Percentiles rank a stretch among this genome's conserved stretches.
phyloP scores from a whole-genome alignment of 2,329 filamentous ascomycete species.

The Cladophialophora chaetospira region DNA sequence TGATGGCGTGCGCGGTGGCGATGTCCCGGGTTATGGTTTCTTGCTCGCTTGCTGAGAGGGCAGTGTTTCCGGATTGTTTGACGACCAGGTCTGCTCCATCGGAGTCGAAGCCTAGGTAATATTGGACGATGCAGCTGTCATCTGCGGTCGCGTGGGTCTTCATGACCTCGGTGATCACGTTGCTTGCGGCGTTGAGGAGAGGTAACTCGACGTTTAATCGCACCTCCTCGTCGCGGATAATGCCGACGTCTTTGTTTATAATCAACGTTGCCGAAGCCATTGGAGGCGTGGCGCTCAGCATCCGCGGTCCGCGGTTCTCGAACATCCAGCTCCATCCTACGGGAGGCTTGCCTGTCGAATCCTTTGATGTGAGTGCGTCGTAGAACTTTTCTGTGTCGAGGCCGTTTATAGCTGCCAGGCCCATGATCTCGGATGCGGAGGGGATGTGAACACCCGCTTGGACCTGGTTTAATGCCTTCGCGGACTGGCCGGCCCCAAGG shows the following conservation, averaged over 20 bases:
- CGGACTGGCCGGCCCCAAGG: conserved; percentile 61
- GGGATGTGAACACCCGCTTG: conserved; percentile 66
- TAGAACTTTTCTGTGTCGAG: conserved; percentile 51
- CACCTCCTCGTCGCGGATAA: conserved; percentile 32
- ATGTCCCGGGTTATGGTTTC: conserved; percentile 16
- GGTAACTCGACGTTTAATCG: conserved; percentile 29
- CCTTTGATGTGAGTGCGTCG: conserved; percentile 41
- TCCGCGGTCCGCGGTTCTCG: conserved; percentile 59
- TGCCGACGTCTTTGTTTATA: conserved; percentile 58
- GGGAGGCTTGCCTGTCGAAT: conserved; percentile 37
- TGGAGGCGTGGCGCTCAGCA: conserved; percentile 57
- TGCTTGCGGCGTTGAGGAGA: conserved; percentile 29
- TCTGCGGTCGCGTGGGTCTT: conserved; percentile 30
- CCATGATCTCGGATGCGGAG: conserved; percentile 61
- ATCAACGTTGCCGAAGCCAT: conserved; percentile 62
- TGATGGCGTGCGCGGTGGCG: conserved; percentile 28
- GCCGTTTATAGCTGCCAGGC: conserved; percentile 59
- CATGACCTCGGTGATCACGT: conserved; percentile 29
- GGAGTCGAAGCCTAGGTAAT: conserved; percentile 31
- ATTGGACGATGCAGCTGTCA: conserved; percentile 32
- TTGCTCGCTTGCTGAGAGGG: conserved; percentile 10
- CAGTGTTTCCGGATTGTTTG: conserved; percentile 21
- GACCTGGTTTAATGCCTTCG: conserved; percentile 67
- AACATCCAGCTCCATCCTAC: conserved; percentile 64
- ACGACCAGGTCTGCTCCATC: conserved; percentile 22